Conservation (phyloP, 441 rosid species). For the Mallotus repandus region DNA sequence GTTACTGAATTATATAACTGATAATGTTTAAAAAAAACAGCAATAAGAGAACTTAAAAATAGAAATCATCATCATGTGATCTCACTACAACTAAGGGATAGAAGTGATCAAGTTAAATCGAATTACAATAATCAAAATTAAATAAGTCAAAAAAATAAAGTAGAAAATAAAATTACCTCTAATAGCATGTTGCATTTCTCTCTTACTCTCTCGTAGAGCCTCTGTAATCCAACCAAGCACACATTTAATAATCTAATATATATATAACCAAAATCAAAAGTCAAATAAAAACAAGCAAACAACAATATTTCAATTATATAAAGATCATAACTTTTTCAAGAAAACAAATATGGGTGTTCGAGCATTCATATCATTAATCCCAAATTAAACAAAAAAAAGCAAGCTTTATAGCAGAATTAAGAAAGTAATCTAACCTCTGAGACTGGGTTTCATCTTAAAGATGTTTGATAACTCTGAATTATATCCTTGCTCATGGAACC, state of each 20-base stretch:
- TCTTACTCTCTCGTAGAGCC: slow-evolving; percentile 82
- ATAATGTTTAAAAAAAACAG: background rate
- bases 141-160: background rate
- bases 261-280: slow-evolving; percentile 15
- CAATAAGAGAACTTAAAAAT: background rate
- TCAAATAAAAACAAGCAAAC: background rate
- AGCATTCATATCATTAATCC: background rate
- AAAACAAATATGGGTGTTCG: background rate
- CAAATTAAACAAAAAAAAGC: background rate
- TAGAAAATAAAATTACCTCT: slow-evolving; percentile 52
- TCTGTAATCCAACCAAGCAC: slow-evolving; percentile 47
- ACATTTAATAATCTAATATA: background rate
- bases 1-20: background rate
- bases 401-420: background rate
- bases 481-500: too few species aligned
- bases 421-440: slow-evolving; percentile 45
- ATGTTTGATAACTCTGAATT: too few species aligned
- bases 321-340: background rate
- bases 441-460: slow-evolving; percentile 69
- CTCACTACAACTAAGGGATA: too few species aligned
- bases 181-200: slow-evolving; percentile 87
- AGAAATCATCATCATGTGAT: too few species aligned
- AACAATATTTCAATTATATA: background rate
- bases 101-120: background rate
- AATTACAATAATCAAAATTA: slow-evolving; percentile 4